These are phyloP conservation scores for Closterium sp. DNA, from an alignment of 139 green algal genomes.

Conservation along the genomic window DNA sequence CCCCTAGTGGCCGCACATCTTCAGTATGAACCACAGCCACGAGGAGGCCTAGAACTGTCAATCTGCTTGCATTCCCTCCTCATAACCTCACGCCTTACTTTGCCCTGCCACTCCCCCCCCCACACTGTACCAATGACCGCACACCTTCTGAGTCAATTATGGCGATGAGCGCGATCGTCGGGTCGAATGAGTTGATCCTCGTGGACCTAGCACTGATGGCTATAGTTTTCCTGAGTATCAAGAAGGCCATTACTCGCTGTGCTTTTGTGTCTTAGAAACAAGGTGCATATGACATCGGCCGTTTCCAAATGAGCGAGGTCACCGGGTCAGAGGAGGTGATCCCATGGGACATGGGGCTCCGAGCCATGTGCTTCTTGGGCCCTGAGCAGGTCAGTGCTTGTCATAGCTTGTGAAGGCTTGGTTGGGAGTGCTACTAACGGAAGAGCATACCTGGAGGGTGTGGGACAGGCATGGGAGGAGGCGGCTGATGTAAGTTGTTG, in stretches of 20 bases:
- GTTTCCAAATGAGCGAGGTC: conserved; percentile 71
- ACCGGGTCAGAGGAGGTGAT: conserved; percentile 71
- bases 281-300: conserved; percentile 28
- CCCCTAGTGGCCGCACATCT: conserved; percentile 79
- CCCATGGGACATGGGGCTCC: conserved; percentile 84
- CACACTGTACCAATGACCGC: too few relatives aligned
- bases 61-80: conserved; percentile 78
- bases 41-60: conserved; percentile 74
- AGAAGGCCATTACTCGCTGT: conserved; percentile 74
- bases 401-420: too few relatives aligned
- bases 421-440: conserved; percentile 8
- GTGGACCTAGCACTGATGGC: too few relatives aligned
- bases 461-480: conserved; percentile 6
- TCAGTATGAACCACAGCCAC: conserved; percentile 88
- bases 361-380: conserved; percentile 95
- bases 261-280: conserved; percentile 53
- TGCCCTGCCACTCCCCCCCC: conserved; percentile 61
- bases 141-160: too few relatives aligned
- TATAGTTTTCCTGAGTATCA: too few relatives aligned
- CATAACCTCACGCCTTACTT: conserved; percentile 89
- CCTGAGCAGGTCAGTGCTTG: conserved; percentile 71
- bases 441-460: neutral
- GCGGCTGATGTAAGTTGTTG: conserved; percentile 28
- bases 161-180: too few relatives aligned
- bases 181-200: too few relatives aligned